phyloP scores from a whole-genome alignment of 2,329 filamentous ascomycete species.

The Byssoonygena ceratinophila region DNA sequence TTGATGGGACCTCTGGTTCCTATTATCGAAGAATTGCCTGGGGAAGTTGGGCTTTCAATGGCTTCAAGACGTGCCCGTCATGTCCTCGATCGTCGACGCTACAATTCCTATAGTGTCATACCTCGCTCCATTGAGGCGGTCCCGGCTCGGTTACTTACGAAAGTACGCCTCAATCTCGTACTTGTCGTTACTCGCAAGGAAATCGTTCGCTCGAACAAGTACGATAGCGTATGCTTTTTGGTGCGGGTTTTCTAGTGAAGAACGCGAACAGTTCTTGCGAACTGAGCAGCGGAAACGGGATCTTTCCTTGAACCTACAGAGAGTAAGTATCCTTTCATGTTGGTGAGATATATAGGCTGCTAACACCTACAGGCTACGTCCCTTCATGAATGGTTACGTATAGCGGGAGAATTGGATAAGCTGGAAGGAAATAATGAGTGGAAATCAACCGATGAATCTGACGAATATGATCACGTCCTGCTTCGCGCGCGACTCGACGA shows the following conservation, averaged over 20 bases:
- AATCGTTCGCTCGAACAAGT: neutral
- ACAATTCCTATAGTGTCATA: neutral
- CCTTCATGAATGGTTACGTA: conserved; percentile 61
- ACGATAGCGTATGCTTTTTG: neutral
- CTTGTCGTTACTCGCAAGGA: conserved; percentile 1
- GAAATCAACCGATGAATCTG: conserved; percentile 59
- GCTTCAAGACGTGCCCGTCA: neutral
- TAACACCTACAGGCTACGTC: conserved; percentile 22
- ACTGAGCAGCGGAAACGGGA: neutral
- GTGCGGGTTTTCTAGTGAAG: neutral
- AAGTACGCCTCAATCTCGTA: neutral
- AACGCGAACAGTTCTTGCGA: neutral
- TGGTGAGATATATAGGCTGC: neutral
- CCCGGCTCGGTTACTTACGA: neutral
- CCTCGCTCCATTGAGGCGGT: neutral
- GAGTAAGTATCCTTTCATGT: neutral
- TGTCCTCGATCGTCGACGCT: conserved; percentile 4
- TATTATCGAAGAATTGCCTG: neutral
- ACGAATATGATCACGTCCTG: conserved; percentile 60
- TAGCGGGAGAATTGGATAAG: conserved; percentile 65
- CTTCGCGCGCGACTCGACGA: conserved; percentile 60
- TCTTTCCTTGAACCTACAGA: conserved; percentile 1
- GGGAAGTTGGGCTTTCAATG: neutral
- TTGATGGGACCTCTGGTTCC: neutral
- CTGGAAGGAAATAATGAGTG: conserved; percentile 72